These are phyloP conservation scores for Melocanna baccifera DNA, from an alignment of 176 grass and related monocot genomes.

Conservation along the genomic window DNA sequence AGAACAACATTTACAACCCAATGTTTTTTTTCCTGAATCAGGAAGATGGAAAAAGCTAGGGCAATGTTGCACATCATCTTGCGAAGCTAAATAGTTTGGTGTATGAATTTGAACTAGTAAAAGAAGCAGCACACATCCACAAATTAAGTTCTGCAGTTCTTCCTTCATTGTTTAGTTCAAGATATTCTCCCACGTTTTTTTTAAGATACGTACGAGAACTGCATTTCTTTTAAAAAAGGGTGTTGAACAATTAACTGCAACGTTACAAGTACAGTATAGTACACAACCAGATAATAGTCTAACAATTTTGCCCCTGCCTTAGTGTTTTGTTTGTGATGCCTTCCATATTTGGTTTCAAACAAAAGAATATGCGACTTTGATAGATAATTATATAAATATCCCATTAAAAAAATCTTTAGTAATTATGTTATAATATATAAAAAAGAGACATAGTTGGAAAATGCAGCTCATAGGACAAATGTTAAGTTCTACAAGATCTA, in stretches of 20 bases:
- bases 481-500: background rate
- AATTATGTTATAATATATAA: background rate
- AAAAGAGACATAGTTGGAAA: background rate
- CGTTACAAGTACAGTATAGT: background rate
- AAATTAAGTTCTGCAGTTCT: background rate
- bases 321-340: background rate
- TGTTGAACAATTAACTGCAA: background rate
- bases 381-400: background rate
- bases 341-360: background rate
- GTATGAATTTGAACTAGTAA: background rate
- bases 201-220: background rate
- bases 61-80: background rate
- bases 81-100: background rate
- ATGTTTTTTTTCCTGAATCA: slow-evolving; percentile 5
- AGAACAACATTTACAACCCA: background rate
- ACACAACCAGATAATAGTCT: background rate
- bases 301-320: background rate
- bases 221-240: background rate
- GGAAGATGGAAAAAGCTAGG: background rate
- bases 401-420: background rate
- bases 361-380: background rate
- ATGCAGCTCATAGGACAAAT: background rate
- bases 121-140: background rate
- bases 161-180: background rate
- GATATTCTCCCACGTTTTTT: background rate